Percentiles rank a stretch among this genome's conserved stretches.
These are phyloP conservation scores for Oryza nivara DNA, from an alignment of 176 grass and related monocot species.

Conservation along the genomic window DNA sequence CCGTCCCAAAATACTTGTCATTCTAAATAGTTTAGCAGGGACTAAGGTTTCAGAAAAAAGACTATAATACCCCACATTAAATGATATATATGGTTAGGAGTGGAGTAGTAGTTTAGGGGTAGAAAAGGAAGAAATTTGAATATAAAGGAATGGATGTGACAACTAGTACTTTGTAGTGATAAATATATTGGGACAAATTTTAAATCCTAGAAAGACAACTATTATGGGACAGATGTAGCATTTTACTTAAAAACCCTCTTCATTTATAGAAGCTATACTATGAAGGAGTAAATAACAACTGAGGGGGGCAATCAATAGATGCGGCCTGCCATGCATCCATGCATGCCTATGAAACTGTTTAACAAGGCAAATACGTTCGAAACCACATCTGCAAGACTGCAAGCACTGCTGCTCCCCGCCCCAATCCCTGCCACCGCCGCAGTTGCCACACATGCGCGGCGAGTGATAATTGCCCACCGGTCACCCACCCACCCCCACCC, in stretches of 20 bases:
- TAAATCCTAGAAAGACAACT: too few relatives aligned
- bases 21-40: too few relatives aligned
- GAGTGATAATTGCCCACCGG: slow-evolving; percentile 40
- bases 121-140: too few relatives aligned
- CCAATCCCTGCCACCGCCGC: slow-evolving; percentile 8
- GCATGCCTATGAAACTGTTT: neutral
- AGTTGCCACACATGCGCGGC: slow-evolving; percentile 47
- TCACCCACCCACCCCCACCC: slow-evolving; percentile 34
- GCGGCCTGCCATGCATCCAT: neutral
- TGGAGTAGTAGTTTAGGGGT: too few relatives aligned
- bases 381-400: neutral
- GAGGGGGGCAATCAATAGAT: neutral
- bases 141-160: too few relatives aligned
- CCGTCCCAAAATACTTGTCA: too few relatives aligned
- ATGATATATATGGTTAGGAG: too few relatives aligned
- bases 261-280: neutral
- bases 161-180: too few relatives aligned
- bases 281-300: neutral
- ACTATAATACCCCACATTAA: too few relatives aligned
- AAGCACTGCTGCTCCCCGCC: neutral
- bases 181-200: too few relatives aligned
- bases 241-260: neutral
- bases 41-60: too few relatives aligned
- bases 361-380: neutral
- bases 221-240: too few relatives aligned